Conservation (phyloP, 108 stramenopile genomes). For the Epipyxis sp. region DNA sequence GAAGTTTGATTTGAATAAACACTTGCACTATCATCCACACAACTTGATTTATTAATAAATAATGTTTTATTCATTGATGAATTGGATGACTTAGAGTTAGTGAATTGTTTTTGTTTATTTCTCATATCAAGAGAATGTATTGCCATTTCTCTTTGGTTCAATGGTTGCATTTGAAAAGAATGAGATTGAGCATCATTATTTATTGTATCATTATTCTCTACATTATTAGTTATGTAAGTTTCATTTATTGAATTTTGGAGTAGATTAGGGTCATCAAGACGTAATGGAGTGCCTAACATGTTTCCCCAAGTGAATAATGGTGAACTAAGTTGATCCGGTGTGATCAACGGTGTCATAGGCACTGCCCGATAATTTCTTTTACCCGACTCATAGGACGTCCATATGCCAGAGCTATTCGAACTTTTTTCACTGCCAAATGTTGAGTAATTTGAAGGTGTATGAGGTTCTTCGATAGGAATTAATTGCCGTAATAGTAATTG, state of each 20-base stretch:
- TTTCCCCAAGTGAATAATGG: not conserved
- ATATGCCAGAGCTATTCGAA: not conserved
- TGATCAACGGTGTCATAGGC: not conserved
- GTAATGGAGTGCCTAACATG: not conserved
- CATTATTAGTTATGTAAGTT: not conserved
- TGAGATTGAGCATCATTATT: not conserved
- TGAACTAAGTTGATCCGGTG: not conserved
- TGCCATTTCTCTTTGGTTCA: not conserved
- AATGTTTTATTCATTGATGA: not conserved
- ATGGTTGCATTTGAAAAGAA: not conserved
- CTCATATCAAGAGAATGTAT: not conserved
- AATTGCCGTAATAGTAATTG: not conserved
- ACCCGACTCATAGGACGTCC: not conserved
- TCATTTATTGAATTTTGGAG: not conserved
- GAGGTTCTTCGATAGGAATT: not conserved
- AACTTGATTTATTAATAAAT: not conserved
- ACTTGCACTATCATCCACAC: not conserved
- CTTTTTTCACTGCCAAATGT: not conserved
- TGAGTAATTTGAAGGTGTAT: conserved; percentile 1
- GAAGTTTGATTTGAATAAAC: no score
- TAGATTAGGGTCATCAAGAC: not conserved
- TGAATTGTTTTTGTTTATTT: not conserved
- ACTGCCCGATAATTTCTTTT: not conserved
- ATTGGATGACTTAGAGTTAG: not conserved
- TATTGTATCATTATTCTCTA: not conserved